phyloP scores from a whole-genome alignment of 768 basidiomycete species.

The Phylloporus sp. region DNA sequence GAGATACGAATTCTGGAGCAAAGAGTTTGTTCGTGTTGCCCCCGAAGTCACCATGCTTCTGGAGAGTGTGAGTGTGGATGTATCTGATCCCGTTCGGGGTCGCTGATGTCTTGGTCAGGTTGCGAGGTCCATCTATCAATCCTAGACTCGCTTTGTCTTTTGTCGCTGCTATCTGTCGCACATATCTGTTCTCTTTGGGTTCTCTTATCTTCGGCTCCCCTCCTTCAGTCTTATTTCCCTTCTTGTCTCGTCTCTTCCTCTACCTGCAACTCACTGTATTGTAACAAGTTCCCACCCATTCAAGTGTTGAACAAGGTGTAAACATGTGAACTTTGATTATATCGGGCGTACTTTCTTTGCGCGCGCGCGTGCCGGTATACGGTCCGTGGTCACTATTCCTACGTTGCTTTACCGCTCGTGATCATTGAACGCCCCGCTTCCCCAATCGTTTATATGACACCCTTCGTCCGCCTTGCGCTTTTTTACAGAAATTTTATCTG shows the following conservation, averaged over 20 bases:
- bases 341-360: constrained; percentile 16
- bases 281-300: constrained; percentile 57
- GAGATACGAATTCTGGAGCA: constrained; percentile 89
- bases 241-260: constrained; percentile 21
- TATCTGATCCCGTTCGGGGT: neutral
- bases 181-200: constrained; percentile 69
- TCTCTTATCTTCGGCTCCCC: constrained; percentile 27
- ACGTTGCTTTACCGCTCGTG: constrained; percentile 10
- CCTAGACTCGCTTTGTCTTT: constrained; percentile 61
- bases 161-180: constrained; percentile 74
- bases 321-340: constrained; percentile 44
- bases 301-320: constrained; percentile 57
- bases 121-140: constrained; percentile 70
- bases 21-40: constrained; percentile 77
- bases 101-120: constrained; percentile 43
- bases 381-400: constrained; percentile 12
- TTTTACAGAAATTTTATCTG: constrained; percentile 20
- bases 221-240: constrained; percentile 3
- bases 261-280: constrained; percentile 72
- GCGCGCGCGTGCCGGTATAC: constrained; percentile 13
- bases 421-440: constrained; percentile 5
- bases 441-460: constrained; percentile 19
- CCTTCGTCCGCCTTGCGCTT: neutral
- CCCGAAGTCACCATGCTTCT: constrained; percentile 83
- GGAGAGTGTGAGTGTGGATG: constrained; percentile 59